Evolutionary conservation across 192 early-diverging fungal species (phyloP).

Genomic region (Thoreauomyces humboldtii): DNA sequence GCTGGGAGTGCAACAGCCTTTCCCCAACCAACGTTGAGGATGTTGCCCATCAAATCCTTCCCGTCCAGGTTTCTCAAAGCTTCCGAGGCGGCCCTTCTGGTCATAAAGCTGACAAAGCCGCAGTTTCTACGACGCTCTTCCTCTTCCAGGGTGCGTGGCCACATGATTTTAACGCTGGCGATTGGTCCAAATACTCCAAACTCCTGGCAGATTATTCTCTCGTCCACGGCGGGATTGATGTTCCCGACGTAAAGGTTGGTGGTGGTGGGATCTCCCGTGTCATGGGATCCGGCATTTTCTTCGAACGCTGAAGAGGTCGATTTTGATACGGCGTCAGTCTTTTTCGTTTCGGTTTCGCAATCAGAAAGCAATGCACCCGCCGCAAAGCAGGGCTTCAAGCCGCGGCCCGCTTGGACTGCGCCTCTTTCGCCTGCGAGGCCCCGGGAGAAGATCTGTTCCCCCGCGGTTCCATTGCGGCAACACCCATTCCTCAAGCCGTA

Average conservation of each 20-base stretch:
- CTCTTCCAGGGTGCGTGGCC: slow-evolving; percentile 86
- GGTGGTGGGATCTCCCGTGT: slow-evolving; percentile 68
- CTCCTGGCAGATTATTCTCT: slow-evolving; percentile 66
- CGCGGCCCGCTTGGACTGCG: too few species aligned
- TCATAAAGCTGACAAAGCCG: slow-evolving; percentile 92
- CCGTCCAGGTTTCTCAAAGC: slow-evolving; percentile 78
- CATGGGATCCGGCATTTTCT: slow-evolving; percentile 55
- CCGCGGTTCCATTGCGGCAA: too few species aligned
- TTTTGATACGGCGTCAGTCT: slow-evolving; percentile 6
- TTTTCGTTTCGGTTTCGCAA: neutral
- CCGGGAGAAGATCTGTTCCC: too few species aligned
- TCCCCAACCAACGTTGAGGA: slow-evolving; percentile 78
- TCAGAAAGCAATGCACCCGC: neutral
- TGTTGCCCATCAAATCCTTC: slow-evolving; percentile 53
- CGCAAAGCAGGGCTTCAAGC: too few species aligned
- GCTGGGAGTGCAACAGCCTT: slow-evolving; percentile 74
- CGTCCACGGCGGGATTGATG: slow-evolving; percentile 69
- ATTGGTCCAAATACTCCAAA: slow-evolving; percentile 85
- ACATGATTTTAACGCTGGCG: slow-evolving; percentile 92
- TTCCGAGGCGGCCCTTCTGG: slow-evolving; percentile 62
- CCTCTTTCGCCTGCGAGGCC: too few species aligned
- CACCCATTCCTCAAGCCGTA: neutral
- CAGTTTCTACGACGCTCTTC: slow-evolving; percentile 72
- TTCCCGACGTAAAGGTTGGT: slow-evolving; percentile 88
- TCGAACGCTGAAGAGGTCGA: slow-evolving; percentile 30